Evolutionary conservation across 306 rosid genomes (phyloP).

Genomic region (Trichosanthes truncata): DNA sequence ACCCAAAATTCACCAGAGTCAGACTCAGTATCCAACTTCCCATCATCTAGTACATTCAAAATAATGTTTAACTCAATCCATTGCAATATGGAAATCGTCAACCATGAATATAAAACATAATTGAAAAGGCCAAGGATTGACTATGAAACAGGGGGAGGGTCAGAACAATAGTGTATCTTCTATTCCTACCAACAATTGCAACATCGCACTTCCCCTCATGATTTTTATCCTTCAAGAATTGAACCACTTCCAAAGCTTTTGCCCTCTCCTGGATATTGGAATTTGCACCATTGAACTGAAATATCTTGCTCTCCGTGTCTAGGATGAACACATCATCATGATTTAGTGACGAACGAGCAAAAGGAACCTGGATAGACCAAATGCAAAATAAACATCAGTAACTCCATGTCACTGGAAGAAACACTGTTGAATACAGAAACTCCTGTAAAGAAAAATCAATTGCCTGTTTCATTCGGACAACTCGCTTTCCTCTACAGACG

Average conservation of each 20-base stretch:
- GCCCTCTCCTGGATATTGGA: constrained; percentile 99
- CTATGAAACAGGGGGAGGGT: not conserved
- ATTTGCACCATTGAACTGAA: constrained; percentile 96
- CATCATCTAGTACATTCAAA: constrained; percentile 64
- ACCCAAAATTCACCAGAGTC: constrained; percentile 99
- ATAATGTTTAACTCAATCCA: constrained; percentile 5
- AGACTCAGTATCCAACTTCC: constrained; percentile 95
- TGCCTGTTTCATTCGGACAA: constrained; percentile 98
- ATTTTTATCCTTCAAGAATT: constrained; percentile 88
- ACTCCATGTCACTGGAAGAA: constrained; percentile 3
- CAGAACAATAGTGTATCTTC: not conserved
- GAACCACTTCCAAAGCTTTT: constrained; percentile 91
- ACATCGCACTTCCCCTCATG: constrained; percentile 80
- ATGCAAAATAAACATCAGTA: constrained; percentile 15
- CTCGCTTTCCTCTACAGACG: constrained; percentile 92
- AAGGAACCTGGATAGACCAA: constrained; percentile 66
- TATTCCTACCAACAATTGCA: constrained; percentile 85
- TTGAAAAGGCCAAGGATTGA: not conserved
- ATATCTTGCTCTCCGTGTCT: constrained; percentile 74
- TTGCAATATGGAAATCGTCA: constrained; percentile 3
- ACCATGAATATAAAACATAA: constrained; percentile 15
- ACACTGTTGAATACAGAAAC: constrained; percentile 1
- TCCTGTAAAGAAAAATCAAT: constrained; percentile 19
- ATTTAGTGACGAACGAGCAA: constrained; percentile 88
- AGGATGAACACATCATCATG: constrained; percentile 97